Conservation (phyloP, 2,329 filamentous ascomycete genomes). For the Claviceps digitariae region DNA sequence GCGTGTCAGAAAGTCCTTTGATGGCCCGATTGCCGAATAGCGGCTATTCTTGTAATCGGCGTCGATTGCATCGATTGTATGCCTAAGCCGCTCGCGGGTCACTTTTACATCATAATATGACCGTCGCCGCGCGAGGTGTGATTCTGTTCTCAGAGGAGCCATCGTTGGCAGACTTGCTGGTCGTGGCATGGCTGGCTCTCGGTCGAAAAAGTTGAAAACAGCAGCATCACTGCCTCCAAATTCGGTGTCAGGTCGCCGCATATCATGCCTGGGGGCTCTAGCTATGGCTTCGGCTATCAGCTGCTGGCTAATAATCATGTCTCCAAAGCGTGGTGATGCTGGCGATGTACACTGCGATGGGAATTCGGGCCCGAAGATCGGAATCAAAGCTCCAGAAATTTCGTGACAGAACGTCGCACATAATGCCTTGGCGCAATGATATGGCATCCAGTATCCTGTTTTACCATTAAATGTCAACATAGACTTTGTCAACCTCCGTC, state of each 20-base stretch:
- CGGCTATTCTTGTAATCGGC: not conserved
- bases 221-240: not conserved
- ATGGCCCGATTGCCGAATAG: not conserved
- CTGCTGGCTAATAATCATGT: constrained; percentile 49
- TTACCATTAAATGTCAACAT: constrained; percentile 5
- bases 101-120: not conserved
- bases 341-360: constrained; percentile 55
- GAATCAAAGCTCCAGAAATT: constrained; percentile 76
- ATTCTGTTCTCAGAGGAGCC: too few relatives aligned
- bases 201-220: not conserved
- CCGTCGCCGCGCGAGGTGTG: too few relatives aligned
- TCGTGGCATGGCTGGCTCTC: not conserved
- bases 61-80: too few relatives aligned
- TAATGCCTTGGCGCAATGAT: constrained; percentile 68
- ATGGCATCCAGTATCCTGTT: constrained; percentile 94
- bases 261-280: constrained; percentile 24
- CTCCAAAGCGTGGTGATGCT: constrained; percentile 47
- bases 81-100: not conserved
- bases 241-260: not conserved
- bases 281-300: constrained; percentile 39
- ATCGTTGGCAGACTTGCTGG: too few relatives aligned
- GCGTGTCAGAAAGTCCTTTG: not conserved
- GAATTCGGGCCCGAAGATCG: constrained; percentile 78
- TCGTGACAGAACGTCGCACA: constrained; percentile 80
- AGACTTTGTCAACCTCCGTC: not conserved